phyloP scores from a whole-genome alignment of 2,329 filamentous ascomycete species.

The Incumbomyces lentus region DNA sequence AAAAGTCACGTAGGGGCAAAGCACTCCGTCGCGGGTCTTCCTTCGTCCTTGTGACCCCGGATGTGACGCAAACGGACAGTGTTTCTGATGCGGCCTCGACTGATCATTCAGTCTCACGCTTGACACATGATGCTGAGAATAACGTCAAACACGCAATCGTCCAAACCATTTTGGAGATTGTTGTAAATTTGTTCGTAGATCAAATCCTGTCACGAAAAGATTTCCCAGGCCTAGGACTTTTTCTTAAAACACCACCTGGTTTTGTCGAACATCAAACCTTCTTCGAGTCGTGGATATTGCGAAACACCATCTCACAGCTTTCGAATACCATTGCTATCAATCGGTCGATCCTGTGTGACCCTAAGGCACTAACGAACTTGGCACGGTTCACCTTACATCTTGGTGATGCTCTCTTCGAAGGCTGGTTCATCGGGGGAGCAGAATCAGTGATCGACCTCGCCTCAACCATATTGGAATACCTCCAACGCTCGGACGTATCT shows the following conservation, averaged over 20 bases:
- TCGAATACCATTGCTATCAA: conserved; percentile 60
- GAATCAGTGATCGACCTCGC: conserved; percentile 75
- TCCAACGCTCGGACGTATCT: conserved; percentile 75
- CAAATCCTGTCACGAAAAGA: conserved; percentile 80
- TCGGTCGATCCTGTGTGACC: conserved; percentile 64
- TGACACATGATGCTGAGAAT: conserved; percentile 25
- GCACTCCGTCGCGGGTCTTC: conserved; percentile 69
- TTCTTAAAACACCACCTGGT: conserved; percentile 78
- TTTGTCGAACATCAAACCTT: conserved; percentile 92
- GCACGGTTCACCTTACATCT: conserved; percentile 71
- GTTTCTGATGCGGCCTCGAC: neutral
- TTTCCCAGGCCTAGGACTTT: conserved; percentile 77
- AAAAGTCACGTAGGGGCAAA: conserved; percentile 29
- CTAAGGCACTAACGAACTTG: conserved; percentile 76
- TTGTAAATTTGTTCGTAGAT: conserved; percentile 71
- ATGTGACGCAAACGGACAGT: conserved; percentile 4
- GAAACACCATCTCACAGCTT: conserved; percentile 61
- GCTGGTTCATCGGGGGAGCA: conserved; percentile 88
- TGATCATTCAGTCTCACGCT: conserved; percentile 18
- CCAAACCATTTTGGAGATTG: conserved; percentile 65
- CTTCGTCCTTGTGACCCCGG: conserved; percentile 67
- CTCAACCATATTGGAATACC: conserved; percentile 74
- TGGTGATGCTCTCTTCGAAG: conserved; percentile 84
- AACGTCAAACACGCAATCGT: conserved; percentile 59
- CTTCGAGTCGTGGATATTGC: conserved; percentile 82